phyloP scores from a whole-genome alignment of 2,329 filamentous ascomycete species.

The Chrysosporium keratinophilum region DNA sequence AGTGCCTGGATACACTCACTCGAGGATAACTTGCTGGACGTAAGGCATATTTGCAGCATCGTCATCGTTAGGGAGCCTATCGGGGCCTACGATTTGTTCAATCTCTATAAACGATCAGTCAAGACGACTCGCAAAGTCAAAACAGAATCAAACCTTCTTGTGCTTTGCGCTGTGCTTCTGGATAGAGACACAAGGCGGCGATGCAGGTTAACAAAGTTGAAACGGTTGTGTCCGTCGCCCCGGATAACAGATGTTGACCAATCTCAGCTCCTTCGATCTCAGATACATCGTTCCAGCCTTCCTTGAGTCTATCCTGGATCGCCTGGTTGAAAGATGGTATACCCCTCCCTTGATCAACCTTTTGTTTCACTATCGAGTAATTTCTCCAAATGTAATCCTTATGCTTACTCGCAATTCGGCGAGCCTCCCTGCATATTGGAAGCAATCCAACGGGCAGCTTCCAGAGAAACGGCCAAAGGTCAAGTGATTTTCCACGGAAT shows the following conservation, averaged over 20 bases:
- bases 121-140: neutral
- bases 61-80: constrained; percentile 26
- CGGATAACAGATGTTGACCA: constrained; percentile 17
- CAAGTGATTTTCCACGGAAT: constrained; percentile 16
- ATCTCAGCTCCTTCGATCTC: constrained; percentile 8
- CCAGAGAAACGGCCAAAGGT: constrained; percentile 13
- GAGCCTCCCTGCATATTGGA: constrained; percentile 14
- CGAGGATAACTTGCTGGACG: constrained; percentile 15
- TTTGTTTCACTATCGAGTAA: neutral
- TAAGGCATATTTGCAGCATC: constrained; percentile 33
- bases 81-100: constrained; percentile 28
- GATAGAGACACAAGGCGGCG: constrained; percentile 40
- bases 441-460: constrained; percentile 5
- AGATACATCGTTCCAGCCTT: constrained; percentile 1
- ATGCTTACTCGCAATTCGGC: constrained; percentile 13
- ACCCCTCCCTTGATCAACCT: neutral
- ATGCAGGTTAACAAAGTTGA: constrained; percentile 42
- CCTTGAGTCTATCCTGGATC: neutral
- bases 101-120: constrained; percentile 20
- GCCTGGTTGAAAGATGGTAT: constrained; percentile 8
- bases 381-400: constrained; percentile 8
- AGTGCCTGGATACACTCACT: neutral
- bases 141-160: constrained; percentile 23
- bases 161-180: constrained; percentile 38
- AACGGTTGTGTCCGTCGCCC: constrained; percentile 38